Evolutionary conservation across 345 rosid genomes (phyloP).

Genomic region (Eucalyptus marginata): DNA sequence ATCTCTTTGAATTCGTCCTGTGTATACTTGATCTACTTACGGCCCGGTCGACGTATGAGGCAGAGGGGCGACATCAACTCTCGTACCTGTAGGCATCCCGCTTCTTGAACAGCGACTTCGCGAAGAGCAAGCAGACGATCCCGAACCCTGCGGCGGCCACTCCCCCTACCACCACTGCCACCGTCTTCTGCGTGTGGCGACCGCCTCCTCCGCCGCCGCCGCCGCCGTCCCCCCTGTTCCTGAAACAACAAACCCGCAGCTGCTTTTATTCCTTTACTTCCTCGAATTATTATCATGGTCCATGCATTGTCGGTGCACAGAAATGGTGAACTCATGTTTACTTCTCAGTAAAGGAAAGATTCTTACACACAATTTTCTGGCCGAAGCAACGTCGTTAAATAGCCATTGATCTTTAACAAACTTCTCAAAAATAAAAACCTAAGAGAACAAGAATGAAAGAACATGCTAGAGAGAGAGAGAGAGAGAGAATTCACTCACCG

Average conservation of each 20-base stretch:
- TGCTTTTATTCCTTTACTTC: not conserved
- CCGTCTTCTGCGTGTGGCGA: slow-evolving; percentile 58
- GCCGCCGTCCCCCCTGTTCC: slow-evolving; percentile 22
- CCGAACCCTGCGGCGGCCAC: slow-evolving; percentile 61
- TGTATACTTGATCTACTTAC: not conserved
- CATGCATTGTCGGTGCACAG: not conserved
- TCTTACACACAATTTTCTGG: not conserved
- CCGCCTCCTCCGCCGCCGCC: slow-evolving; percentile 47
- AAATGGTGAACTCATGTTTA: not conserved
- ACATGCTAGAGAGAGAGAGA: not conserved
- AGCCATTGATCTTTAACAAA: not conserved
- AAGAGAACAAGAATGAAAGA: not conserved
- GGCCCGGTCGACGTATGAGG: not conserved
- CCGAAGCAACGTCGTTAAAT: not conserved
- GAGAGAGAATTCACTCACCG: slow-evolving; percentile 8
- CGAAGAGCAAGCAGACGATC: slow-evolving; percentile 52
- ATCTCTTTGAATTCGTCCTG: not conserved
- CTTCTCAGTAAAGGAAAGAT: not conserved
- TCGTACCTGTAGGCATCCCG: slow-evolving; percentile 11
- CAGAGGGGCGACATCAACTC: not conserved
- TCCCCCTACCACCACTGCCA: slow-evolving; percentile 82
- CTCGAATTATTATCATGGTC: not conserved
- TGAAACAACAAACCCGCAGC: slow-evolving; percentile 8
- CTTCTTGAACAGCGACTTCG: slow-evolving; percentile 42
- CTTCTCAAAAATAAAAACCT: not conserved